A percentile compares a stretch with the other conserved stretches of the same genome.
phyloP scores from a whole-genome alignment of 345 rosid species.

The Carallia pectinifolia region DNA sequence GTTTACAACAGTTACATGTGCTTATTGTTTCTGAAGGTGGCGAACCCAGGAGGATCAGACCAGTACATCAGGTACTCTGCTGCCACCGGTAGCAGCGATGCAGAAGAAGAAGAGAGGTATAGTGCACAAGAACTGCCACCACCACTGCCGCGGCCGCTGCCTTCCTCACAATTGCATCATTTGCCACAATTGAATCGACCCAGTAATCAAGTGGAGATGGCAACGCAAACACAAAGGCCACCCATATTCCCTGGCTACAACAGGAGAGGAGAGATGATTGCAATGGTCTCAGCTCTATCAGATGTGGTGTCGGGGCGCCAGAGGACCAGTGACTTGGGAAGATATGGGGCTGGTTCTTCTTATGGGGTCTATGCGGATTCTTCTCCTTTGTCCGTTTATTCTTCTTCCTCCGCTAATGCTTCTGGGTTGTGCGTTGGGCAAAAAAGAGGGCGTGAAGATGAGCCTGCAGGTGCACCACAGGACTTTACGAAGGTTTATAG shows the following conservation, averaged over 20 bases:
- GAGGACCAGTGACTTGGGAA: conserved; percentile 14
- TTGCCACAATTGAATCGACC: background rate
- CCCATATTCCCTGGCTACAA: conserved; percentile 40
- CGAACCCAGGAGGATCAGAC: conserved; percentile 27
- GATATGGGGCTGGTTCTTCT: conserved; percentile 5
- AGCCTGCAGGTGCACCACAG: conserved; percentile 13
- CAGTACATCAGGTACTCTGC: conserved; percentile 9
- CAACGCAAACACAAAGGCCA: background rate
- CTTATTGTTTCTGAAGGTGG: conserved; percentile 33
- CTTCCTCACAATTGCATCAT: background rate
- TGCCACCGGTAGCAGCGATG: conserved; percentile 10
- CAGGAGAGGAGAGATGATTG: conserved; percentile 54
- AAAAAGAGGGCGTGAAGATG: conserved; percentile 41
- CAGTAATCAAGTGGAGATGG: background rate
- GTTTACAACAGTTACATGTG: conserved; percentile 21
- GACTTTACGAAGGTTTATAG: conserved; percentile 34
- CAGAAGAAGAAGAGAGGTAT: conserved; percentile 5
- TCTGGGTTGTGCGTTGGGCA: conserved; percentile 37
- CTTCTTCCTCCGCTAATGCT: conserved; percentile 23
- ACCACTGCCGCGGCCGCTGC: background rate
- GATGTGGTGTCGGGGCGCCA: conserved; percentile 54
- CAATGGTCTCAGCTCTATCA: conserved; percentile 69
- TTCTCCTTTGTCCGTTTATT: conserved; percentile 20
- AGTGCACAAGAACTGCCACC: background rate
- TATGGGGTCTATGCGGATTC: conserved; percentile 15